A percentile compares a stretch with the other conserved stretches of the same genome.
These are phyloP conservation scores for Coriaria nepalensis DNA, from an alignment of 306 rosid genomes.

Conservation along the genomic window DNA sequence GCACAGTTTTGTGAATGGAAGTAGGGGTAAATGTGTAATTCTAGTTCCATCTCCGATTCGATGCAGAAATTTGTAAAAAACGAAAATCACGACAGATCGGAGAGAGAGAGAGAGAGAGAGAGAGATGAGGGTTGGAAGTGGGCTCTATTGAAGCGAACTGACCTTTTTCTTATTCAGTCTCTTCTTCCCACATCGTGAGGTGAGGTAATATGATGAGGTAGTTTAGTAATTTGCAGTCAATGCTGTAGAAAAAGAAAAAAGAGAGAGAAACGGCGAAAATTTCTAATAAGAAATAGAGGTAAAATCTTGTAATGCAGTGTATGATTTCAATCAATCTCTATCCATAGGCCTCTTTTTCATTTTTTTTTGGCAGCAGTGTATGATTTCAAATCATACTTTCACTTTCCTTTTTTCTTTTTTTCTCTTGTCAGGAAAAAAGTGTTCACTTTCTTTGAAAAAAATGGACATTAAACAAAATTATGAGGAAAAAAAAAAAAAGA, in stretches of 20 bases:
- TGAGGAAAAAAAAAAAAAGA: too few species aligned
- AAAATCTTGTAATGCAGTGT: too few species aligned
- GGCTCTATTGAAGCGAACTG: background rate
- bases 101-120: background rate
- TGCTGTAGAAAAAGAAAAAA: background rate
- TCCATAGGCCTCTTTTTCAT: too few species aligned
- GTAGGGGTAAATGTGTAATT: background rate
- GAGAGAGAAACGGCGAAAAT: background rate
- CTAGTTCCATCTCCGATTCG: background rate
- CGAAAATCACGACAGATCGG: background rate
- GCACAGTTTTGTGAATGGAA: background rate
- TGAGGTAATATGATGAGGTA: slow-evolving; percentile 5
- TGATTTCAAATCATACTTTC: too few species aligned
- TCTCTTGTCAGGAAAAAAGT: too few species aligned
- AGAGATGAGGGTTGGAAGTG: background rate
- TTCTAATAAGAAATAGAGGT: background rate
- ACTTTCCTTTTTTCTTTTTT: too few species aligned
- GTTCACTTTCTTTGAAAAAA: too few species aligned
- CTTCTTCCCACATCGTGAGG: background rate
- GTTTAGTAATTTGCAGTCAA: slow-evolving; percentile 6
- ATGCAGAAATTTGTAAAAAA: background rate
- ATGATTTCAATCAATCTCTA: too few species aligned
- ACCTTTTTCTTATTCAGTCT: background rate
- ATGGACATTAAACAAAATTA: too few species aligned
- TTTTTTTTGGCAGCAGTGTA: too few species aligned